These are phyloP conservation scores for Cavenderia fasciculata DNA, from an alignment of 78 protist genomes.

Conservation along the genomic window DNA sequence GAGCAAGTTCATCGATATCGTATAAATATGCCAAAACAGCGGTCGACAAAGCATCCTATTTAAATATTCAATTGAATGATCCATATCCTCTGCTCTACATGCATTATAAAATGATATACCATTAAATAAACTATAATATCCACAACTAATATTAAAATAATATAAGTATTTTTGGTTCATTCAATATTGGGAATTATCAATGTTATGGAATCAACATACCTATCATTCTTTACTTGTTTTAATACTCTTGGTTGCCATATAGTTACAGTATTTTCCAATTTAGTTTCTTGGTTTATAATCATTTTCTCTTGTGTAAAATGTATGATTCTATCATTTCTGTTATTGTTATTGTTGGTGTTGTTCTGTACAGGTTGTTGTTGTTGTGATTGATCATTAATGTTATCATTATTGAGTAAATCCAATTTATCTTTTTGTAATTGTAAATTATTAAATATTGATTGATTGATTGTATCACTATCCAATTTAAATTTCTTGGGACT, in stretches of 20 bases:
- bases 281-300: too few species aligned
- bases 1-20: neutral
- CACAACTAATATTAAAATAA: constrained; percentile 31
- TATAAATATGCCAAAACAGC: constrained; percentile 50
- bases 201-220: neutral
- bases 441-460: too few species aligned
- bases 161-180: neutral
- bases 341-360: too few species aligned
- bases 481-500: too few species aligned
- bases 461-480: too few species aligned
- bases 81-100: neutral
- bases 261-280: too few species aligned
- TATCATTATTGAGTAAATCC: too few species aligned
- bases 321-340: too few species aligned
- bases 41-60: neutral
- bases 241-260: constrained; percentile 66
- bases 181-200: neutral
- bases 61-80: neutral
- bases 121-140: constrained; percentile 67
- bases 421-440: too few species aligned
- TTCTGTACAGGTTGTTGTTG: too few species aligned
- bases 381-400: too few species aligned
- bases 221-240: constrained; percentile 64
- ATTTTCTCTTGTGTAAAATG: too few species aligned
- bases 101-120: constrained; percentile 1